phyloP scores from a whole-genome alignment of 2,329 filamentous ascomycete species.

The Sporothrix luriei region DNA sequence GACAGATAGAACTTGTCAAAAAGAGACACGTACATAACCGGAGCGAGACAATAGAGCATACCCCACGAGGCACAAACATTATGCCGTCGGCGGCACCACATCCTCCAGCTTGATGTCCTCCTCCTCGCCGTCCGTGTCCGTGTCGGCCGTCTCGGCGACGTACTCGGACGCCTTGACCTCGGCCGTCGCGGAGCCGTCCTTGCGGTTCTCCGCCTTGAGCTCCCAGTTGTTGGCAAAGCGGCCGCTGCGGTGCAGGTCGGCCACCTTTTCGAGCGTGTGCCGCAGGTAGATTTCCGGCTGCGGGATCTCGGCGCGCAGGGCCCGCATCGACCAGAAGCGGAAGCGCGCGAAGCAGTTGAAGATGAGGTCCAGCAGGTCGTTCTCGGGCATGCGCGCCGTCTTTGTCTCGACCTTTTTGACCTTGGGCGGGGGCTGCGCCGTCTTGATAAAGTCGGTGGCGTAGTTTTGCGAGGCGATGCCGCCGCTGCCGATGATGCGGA shows the following conservation, averaged over 20 bases:
- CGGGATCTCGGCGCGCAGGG: conserved; percentile 72
- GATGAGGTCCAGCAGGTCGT: conserved; percentile 83
- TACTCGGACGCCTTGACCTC: conserved; percentile 54
- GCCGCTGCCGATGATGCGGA: conserved; percentile 61
- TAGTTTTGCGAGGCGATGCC: conserved; percentile 53
- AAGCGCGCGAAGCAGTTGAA: conserved; percentile 82
- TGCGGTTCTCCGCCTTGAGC: conserved; percentile 68
- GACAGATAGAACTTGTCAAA: not conserved
- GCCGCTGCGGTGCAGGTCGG: conserved; percentile 78
- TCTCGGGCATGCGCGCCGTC: conserved; percentile 83
- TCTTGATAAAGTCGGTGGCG: conserved; percentile 59
- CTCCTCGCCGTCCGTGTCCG: conserved; percentile 64
- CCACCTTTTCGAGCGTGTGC: conserved; percentile 79
- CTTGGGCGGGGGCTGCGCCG: conserved; percentile 50
- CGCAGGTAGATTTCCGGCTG: conserved; percentile 95
- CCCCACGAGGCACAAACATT: not conserved
- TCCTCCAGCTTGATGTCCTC: conserved; percentile 78
- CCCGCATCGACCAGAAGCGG: conserved; percentile 92
- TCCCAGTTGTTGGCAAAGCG: conserved; percentile 85
- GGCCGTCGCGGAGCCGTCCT: conserved; percentile 55
- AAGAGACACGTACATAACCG: not conserved
- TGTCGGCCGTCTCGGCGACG: conserved; percentile 48
- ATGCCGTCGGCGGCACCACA: conserved; percentile 50
- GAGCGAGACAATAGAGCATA: not conserved
- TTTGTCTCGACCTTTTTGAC: conserved; percentile 74